A percentile compares a stretch with the other conserved stretches of the same genome.
Conservation (phyloP, 2,329 filamentous ascomycete genomes). For the Arthroderma uncinatum region DNA sequence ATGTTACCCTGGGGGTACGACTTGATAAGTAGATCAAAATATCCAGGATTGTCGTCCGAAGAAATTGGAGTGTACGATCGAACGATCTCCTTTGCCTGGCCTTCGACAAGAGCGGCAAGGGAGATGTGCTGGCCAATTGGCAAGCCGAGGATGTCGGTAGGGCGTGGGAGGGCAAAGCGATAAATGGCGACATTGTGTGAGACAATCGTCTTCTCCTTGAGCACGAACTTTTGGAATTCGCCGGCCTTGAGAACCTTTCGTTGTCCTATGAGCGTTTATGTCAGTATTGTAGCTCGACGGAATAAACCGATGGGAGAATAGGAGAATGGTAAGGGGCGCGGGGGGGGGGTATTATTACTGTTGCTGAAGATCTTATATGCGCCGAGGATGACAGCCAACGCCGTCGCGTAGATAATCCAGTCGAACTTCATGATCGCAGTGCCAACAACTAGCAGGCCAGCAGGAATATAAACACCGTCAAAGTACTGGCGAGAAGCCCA, state of each 20-base stretch:
- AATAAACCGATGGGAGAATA: not conserved
- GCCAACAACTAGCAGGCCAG: conserved; percentile 64
- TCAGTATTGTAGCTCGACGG: not conserved
- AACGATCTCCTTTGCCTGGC: conserved; percentile 68
- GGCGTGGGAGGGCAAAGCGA: conserved; percentile 73
- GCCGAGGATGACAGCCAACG: conserved; percentile 54
- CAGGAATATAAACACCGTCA: conserved; percentile 73
- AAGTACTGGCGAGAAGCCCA: conserved; percentile 45
- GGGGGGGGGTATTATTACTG: conserved; percentile 42
- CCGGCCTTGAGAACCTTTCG: conserved; percentile 78
- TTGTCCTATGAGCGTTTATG: conserved; percentile 42
- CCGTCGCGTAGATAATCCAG: conserved; percentile 60
- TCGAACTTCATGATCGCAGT: conserved; percentile 67
- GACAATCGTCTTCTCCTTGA: conserved; percentile 88
- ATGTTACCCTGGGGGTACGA: conserved; percentile 97
- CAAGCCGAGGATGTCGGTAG: conserved; percentile 76
- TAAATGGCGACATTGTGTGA: conserved; percentile 99
- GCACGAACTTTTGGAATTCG: conserved; percentile 80
- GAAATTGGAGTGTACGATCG: conserved; percentile 89
- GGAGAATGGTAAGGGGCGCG: not conserved
- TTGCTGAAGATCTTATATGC: conserved; percentile 60
- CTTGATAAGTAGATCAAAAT: conserved; percentile 96
- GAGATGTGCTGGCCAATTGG: conserved; percentile 99
- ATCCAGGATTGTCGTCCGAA: conserved; percentile 76
- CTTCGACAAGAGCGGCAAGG: conserved; percentile 70